Evolutionary conservation across 2,329 filamentous ascomycete genomes (phyloP).

Genomic region (Grosmannia clavigera): DNA sequence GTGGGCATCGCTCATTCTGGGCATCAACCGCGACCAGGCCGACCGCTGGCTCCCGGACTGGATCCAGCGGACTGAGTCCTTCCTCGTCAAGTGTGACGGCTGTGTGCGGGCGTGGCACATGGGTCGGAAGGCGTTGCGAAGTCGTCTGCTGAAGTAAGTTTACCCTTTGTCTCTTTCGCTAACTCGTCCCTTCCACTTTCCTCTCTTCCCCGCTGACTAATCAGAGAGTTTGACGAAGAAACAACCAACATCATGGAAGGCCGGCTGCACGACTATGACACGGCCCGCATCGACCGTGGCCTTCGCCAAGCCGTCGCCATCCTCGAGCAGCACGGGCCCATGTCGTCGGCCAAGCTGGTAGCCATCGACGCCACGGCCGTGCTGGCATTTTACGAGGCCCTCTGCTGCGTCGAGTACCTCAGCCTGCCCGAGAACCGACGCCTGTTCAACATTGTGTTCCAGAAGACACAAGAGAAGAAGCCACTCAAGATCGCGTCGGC

Average conservation of each 20-base stretch:
- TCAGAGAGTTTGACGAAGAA: constrained; percentile 27
- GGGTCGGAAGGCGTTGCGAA: constrained; percentile 49
- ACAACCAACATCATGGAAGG: constrained; percentile 25
- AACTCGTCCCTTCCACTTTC: background rate
- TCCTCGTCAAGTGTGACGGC: constrained; percentile 51
- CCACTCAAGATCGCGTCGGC: constrained; percentile 64
- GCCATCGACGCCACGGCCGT: constrained; percentile 46
- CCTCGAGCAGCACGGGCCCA: constrained; percentile 31
- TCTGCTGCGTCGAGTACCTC: constrained; percentile 75
- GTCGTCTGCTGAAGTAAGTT: constrained; percentile 47
- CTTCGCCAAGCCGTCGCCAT: constrained; percentile 39
- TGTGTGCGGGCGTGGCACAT: constrained; percentile 67
- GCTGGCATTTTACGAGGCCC: constrained; percentile 73
- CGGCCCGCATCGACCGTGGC: constrained; percentile 20
- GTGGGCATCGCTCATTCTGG: constrained; percentile 56
- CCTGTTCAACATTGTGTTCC: constrained; percentile 73
- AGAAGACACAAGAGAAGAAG: constrained; percentile 64
- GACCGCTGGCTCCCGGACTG: constrained; percentile 50
- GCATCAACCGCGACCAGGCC: constrained; percentile 48
- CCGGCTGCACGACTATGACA: constrained; percentile 26
- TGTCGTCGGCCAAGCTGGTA: constrained; percentile 34
- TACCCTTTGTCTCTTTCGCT: background rate
- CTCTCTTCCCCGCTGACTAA: background rate
- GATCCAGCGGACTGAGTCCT: constrained; percentile 40
- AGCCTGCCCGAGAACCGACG: constrained; percentile 35